Percentiles rank a stretch among this genome's conserved stretches.
These are phyloP conservation scores for Trypanosoma cruzi DNA, from an alignment of 208 protist species.

Conservation along the genomic window DNA sequence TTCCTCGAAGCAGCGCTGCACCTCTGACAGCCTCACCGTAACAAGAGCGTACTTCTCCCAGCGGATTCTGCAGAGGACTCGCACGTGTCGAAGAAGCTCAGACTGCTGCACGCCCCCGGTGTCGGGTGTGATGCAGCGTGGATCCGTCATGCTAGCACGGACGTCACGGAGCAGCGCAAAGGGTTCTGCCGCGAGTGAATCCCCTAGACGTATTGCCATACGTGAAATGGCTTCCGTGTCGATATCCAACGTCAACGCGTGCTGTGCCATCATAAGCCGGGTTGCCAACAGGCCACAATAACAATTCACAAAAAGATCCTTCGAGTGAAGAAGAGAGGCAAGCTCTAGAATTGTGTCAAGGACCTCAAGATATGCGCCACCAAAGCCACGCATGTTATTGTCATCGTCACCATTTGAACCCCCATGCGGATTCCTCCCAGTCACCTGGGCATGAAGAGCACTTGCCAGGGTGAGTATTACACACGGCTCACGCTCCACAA, in stretches of 20 bases:
- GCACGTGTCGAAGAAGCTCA: constrained; percentile 42
- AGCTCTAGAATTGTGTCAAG: constrained; percentile 78
- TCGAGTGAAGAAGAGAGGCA: constrained; percentile 55
- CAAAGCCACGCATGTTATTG: no score
- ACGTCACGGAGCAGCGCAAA: constrained; percentile 62
- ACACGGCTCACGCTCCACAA: constrained; percentile 39
- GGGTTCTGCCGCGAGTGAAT: constrained; percentile 38
- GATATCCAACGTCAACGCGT: constrained; percentile 35
- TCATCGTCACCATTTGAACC: background rate
- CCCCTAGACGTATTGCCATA: constrained; percentile 55
- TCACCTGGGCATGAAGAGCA: constrained; percentile 46
- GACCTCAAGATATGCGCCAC: constrained; percentile 30
- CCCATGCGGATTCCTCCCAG: background rate
- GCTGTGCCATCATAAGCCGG: constrained; percentile 40
- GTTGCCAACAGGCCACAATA: constrained; percentile 59
- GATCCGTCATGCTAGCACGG: constrained; percentile 28
- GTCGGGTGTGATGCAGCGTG: background rate
- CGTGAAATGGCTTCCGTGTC: constrained; percentile 54
- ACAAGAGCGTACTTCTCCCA: constrained; percentile 61
- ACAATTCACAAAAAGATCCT: constrained; percentile 60
- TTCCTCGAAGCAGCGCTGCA: constrained; percentile 45
- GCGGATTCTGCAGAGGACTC: constrained; percentile 58
- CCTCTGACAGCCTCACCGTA: constrained; percentile 32
- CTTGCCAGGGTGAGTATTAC: constrained; percentile 58
- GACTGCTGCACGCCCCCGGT: background rate